These are phyloP conservation scores for Rosellinia necatrix DNA, from an alignment of 2,329 filamentous ascomycete species.

Conservation along the genomic window DNA sequence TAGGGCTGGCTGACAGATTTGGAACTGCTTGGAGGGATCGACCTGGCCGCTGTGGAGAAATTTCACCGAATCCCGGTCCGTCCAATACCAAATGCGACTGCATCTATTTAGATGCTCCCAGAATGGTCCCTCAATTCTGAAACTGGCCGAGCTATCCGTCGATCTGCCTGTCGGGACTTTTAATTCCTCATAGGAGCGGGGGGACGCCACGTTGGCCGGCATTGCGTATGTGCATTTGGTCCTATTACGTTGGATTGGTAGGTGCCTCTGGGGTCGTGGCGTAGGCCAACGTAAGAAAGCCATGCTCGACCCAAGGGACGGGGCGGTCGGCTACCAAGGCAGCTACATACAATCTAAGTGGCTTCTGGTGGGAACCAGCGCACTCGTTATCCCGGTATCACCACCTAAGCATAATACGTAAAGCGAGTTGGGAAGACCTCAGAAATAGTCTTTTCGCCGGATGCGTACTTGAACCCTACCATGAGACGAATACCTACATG, in stretches of 20 bases:
- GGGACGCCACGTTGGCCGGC: slow-evolving; percentile 20
- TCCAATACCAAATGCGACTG: slow-evolving; percentile 11
- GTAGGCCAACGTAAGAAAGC: neutral
- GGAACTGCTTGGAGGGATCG: neutral
- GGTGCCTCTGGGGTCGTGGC: slow-evolving; percentile 21
- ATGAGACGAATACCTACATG: neutral
- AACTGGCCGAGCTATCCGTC: slow-evolving; percentile 16
- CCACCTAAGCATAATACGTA: too few relatives aligned
- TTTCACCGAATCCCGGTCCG: slow-evolving; percentile 6
- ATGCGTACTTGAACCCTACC: neutral
- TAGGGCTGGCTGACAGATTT: slow-evolving; percentile 21
- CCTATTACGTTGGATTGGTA: slow-evolving; percentile 8
- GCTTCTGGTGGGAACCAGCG: slow-evolving; percentile 5
- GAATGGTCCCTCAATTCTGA: neutral
- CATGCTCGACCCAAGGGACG: neutral
- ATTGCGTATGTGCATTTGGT: slow-evolving; percentile 2
- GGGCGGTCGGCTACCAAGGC: neutral
- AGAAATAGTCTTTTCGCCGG: neutral
- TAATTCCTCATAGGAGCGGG: slow-evolving; percentile 7
- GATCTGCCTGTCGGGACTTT: slow-evolving; percentile 17
- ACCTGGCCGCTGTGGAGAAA: slow-evolving; percentile 19
- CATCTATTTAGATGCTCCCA: neutral
- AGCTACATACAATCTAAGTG: neutral
- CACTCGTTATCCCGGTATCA: neutral
- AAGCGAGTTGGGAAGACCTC: too few relatives aligned